Conservation (phyloP, 352 stramenopile species). For the Vaucheria bursata region DNA sequence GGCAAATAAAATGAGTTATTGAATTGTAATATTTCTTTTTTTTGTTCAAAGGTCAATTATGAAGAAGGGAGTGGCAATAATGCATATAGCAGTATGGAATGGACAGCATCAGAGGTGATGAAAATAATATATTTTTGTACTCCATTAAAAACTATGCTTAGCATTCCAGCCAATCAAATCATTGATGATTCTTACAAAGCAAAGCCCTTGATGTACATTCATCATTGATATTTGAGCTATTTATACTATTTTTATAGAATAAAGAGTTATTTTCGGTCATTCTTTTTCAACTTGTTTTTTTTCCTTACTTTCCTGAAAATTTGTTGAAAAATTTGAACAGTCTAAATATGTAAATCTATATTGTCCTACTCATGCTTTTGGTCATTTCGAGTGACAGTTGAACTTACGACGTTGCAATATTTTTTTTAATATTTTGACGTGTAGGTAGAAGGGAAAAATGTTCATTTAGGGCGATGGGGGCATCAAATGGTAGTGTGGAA, state of each 20-base stretch:
- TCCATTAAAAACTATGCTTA: not conserved
- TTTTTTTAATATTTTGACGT: not conserved
- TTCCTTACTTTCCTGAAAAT: no score
- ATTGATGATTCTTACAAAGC: not conserved
- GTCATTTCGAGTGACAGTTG: not conserved
- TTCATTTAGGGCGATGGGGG: constrained; percentile 43
- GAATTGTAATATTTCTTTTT: no score
- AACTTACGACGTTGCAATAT: not conserved
- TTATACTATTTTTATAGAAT: not conserved
- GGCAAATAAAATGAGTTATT: no score
- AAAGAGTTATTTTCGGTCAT: not conserved
- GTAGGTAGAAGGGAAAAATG: constrained; percentile 8
- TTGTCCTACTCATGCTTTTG: not conserved
- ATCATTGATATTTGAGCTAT: not conserved
- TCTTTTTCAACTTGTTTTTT: no score
- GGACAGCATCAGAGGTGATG: constrained; percentile 27
- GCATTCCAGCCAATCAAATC: not conserved
- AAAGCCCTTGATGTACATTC: not conserved
- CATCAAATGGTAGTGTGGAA: constrained; percentile 43
- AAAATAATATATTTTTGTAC: not conserved
- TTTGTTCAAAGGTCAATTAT: constrained; percentile 38
- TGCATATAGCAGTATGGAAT: constrained; percentile 33
- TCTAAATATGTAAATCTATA: not conserved
- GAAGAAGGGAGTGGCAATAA: constrained; percentile 28
- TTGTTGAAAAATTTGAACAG: not conserved